phyloP scores from a whole-genome alignment of 1,139 yeast genomes.

The Geotrichum australiense region DNA sequence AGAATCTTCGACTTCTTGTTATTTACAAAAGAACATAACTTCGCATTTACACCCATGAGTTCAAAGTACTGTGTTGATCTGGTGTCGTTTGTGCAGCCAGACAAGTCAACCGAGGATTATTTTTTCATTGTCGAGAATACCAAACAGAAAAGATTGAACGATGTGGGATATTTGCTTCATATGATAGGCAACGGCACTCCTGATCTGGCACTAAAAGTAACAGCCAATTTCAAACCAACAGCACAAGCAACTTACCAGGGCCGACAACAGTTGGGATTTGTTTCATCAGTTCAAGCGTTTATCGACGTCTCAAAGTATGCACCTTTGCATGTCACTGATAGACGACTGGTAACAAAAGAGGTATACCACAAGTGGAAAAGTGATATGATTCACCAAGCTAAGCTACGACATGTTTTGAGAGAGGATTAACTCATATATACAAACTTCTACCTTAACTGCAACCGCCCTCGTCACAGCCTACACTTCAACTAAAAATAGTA shows the following conservation, averaged over 20 bases:
- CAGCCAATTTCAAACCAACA: constrained; percentile 13
- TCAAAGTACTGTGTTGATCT: constrained; percentile 16
- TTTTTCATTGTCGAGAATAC: constrained; percentile 15
- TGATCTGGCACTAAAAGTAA: constrained; percentile 11
- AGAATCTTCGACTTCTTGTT: too few species aligned
- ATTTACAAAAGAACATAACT: too few species aligned
- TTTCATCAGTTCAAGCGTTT: constrained; percentile 11
- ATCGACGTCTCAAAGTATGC: constrained; percentile 12
- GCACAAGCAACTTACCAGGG: constrained; percentile 5
- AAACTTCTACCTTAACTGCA: too few species aligned
- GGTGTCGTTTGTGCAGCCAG: constrained; percentile 10
- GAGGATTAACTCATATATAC: too few species aligned
- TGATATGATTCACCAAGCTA: constrained; percentile 16
- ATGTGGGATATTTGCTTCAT: constrained; percentile 15
- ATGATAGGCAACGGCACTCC: constrained; percentile 18
- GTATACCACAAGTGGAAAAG: constrained; percentile 16
- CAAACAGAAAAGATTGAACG: constrained; percentile 8
- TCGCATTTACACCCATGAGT: too few species aligned
- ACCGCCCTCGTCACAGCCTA: too few species aligned
- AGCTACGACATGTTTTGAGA: constrained; percentile 2
- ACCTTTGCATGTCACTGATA: constrained; percentile 16
- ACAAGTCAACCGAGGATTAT: constrained; percentile 12
- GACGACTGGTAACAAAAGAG: constrained; percentile 12
- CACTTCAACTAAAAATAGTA: too few species aligned
- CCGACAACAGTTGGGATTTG: constrained; percentile 12